These are phyloP conservation scores for Phaseolus lunatus DNA, from an alignment of 306 rosid genomes.

Conservation along the genomic window DNA sequence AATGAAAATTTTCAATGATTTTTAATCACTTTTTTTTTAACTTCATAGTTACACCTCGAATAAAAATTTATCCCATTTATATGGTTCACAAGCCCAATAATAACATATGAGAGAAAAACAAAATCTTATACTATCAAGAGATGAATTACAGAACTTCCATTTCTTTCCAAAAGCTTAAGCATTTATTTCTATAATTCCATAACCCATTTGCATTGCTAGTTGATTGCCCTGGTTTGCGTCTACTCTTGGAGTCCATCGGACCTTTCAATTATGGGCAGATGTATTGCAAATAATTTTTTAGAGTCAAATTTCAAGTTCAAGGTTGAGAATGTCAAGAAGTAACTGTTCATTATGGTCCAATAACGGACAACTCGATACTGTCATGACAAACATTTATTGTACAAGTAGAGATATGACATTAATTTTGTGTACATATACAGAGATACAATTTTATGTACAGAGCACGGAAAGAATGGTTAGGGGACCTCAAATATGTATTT, in stretches of 20 bases:
- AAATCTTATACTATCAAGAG: not conserved
- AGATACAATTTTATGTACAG: conserved; percentile 67
- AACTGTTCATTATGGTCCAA: not conserved
- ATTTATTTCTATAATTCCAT: not conserved
- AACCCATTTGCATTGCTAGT: not conserved
- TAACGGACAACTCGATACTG: conserved; percentile 35
- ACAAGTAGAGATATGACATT: conserved; percentile 28
- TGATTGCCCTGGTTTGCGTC: not conserved
- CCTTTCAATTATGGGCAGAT: not conserved
- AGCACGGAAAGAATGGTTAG: conserved; percentile 76
- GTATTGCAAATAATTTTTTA: not conserved
- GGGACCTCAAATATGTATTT: conserved; percentile 46
- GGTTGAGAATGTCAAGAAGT: conserved; percentile 3
- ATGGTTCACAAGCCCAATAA: not conserved
- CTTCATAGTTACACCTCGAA: too few relatives aligned
- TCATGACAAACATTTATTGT: conserved; percentile 11
- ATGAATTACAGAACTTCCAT: not conserved
- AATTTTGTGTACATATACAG: conserved; percentile 45
- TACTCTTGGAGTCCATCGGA: not conserved
- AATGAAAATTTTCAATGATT: too few relatives aligned
- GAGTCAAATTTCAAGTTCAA: conserved; percentile 29
- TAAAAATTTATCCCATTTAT: too few relatives aligned
- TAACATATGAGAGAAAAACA: not conserved
- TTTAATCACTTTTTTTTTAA: too few relatives aligned
- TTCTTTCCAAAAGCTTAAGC: not conserved